These are phyloP conservation scores for Myxozyma mucilagina DNA, from an alignment of 805 yeast genomes.

Conservation along the genomic window DNA sequence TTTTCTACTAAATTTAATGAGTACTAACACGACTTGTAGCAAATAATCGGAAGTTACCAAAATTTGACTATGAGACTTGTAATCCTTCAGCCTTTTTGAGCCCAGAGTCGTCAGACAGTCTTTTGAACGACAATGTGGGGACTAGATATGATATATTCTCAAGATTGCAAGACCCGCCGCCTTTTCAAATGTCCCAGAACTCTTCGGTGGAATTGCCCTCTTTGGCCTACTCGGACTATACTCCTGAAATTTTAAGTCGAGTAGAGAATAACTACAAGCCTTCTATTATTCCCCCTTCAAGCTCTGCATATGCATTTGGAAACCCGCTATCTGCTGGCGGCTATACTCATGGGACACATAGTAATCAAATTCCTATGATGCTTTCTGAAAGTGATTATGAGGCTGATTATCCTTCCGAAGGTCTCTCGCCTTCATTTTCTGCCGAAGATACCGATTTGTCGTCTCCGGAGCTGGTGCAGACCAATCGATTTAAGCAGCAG, in stretches of 20 bases:
- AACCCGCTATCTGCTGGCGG: not conserved
- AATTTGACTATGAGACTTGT: constrained; percentile 1
- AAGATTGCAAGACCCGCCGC: constrained; percentile 1
- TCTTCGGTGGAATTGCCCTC: constrained; percentile 6
- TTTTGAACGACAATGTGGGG: constrained; percentile 9
- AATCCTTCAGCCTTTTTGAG: not conserved
- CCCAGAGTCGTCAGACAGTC: not conserved
- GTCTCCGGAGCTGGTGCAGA: constrained; percentile 23
- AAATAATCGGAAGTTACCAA: not conserved
- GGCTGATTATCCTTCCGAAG: constrained; percentile 26
- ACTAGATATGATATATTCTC: constrained; percentile 19
- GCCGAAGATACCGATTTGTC: constrained; percentile 28
- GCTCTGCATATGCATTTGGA: not conserved
- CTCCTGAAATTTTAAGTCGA: not conserved
- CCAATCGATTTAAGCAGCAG: constrained; percentile 1
- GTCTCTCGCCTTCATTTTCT: constrained; percentile 23
- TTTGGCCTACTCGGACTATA: constrained; percentile 5
- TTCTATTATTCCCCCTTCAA: not conserved
- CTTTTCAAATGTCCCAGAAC: not conserved
- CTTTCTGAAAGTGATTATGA: constrained; percentile 25
- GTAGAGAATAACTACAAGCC: not conserved
- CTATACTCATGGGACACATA: not conserved
- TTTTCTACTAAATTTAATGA: no score
- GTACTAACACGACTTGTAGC: not conserved
- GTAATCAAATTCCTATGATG: not conserved